Evolutionary conservation across 768 basidiomycete genomes (phyloP), one percentile per base, ranked within the genome.

Genomic region (Amanita rimosa): DNA sequence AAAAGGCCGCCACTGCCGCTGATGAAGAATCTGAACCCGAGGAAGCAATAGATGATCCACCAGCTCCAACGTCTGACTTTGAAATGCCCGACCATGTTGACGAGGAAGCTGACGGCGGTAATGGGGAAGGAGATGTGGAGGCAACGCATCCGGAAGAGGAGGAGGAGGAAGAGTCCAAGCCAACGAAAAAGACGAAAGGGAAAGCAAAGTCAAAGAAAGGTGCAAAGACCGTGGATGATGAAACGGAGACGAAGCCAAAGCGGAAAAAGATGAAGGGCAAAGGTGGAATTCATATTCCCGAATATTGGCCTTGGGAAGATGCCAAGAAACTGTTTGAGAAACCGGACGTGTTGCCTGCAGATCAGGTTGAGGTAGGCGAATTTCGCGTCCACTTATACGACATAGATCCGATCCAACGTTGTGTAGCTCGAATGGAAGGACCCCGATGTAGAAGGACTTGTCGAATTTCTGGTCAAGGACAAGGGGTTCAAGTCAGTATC

Each of bases 281-380:
- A 41, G 52, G 52, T 19, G 37, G 37, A 6, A 69, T 93, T 44
- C 70, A 75, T 16, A 74, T 97, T 33, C 95, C 96, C 0, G 93
- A 93, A 39, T 83, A 95, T 51, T 99, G 95, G 95, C 90, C 90
- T 42, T 98, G 90, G 89, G 81, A 94, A 62, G 85, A 92, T 53
- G 96, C 96, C 33, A 93, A 93, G 66, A 75, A 82, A 61, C 60
- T 99, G 21, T 99, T 99, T 59, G 65, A 83, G 65, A 79, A 84
- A 44, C 96, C 96, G 2, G 91, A 96, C 52, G 95, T 99, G 17
- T 69, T 80, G 6, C 85, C 91, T 21, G 85, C 91, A 2, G 81
- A 83, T 41, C 75, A 97, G 56, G 62, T 97, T 21, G 87, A 96
- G 68, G 93, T 95, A 13, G 27, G 16, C 35, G 49, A 37, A 27